Evolutionary conservation across 306 rosid genomes (phyloP), one percentile per base, ranked within the genome.

Genomic region (Castanospermum australe): DNA sequence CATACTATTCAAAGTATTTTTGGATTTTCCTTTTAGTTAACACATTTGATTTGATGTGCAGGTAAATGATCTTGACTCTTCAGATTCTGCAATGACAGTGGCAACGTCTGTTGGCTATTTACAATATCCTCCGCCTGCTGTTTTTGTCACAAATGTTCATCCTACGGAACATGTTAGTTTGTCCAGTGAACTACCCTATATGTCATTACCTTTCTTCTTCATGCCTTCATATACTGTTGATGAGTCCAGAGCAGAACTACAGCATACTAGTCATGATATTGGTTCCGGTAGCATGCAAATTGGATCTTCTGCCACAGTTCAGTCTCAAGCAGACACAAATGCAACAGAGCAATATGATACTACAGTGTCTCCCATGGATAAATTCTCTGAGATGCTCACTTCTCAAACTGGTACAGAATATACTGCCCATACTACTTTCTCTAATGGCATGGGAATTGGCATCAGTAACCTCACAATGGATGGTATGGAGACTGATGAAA

Each of bases 51-150:
- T 74, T 88, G 78, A 73, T 78, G 59, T 51, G 68, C 79, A 96
- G 99, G 99, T 96, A 83, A 93, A 91, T 90, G 99, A 93, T 79
- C 91, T 96, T 41, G 99, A 93, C 86, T 89, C 94, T 44, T 86
- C 97, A 73, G 98, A 90, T 89, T 87, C 97, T 63, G 88, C 93
- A 28, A 93, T 90, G 96, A 89, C 99, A 22, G 85, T 78, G 63
- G 98, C 99, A 81, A 96, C 94, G 47, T 91, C 98, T 60, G 85
- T 84, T 51, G 99, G 99, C 77, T 96, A 96, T 82, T 87, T 90
- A 85, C 89, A 82, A 74, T 93, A 93, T 82, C 93, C 99, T n/a
- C 97, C 99, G 7, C 99, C 98, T 79, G 87, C 98, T 28, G 91
- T 96, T 67, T 89, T 87, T 84, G 89, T 96, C 77, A 87, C 99